A percentile compares a stretch with the other conserved stretches of the same genome.
Evolutionary conservation across 352 stramenopile species (phyloP).

Genomic region (Phytophthora pini): DNA sequence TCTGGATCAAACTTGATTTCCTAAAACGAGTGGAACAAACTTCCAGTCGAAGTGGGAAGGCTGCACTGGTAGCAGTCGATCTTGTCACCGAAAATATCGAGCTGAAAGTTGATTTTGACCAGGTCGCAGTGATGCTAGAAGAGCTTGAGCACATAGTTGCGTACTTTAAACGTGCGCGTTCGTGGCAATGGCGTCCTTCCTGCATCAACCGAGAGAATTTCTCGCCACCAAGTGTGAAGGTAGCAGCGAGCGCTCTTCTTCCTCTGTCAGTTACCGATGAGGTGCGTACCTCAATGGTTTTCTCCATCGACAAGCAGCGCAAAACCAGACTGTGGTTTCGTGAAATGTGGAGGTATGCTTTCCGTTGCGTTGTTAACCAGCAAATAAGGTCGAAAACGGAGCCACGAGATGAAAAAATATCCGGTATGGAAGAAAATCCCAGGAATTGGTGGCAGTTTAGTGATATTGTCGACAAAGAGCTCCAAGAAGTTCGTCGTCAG

Average conservation of each 20-base stretch:
- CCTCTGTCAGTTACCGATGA: slow-evolving; percentile 35
- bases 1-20: slow-evolving; percentile 78
- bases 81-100: slow-evolving; percentile 65
- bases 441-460: slow-evolving; percentile 26
- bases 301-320: slow-evolving; percentile 40
- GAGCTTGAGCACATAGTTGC: slow-evolving; percentile 50
- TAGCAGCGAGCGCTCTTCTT: slow-evolving; percentile 42
- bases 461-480: slow-evolving; percentile 25
- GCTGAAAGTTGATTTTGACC: slow-evolving; percentile 64
- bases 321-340: slow-evolving; percentile 58
- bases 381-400: slow-evolving; percentile 24
- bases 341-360: slow-evolving; percentile 75
- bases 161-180: slow-evolving; percentile 44
- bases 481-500: slow-evolving; percentile 35
- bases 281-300: slow-evolving; percentile 14
- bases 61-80: slow-evolving; percentile 51
- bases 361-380: slow-evolving; percentile 51
- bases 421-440: slow-evolving; percentile 1
- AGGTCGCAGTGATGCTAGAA: slow-evolving; percentile 49
- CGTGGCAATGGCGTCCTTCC: slow-evolving; percentile 53
- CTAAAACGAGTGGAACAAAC: slow-evolving; percentile 14
- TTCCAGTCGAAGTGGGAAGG: neutral
- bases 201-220: slow-evolving; percentile 54
- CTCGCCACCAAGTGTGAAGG: slow-evolving; percentile 40
- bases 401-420: neutral